Evolutionary conservation across 345 rosid species (phyloP), one percentile per base, ranked within the genome.

Genomic region (Anacardium occidentale): DNA sequence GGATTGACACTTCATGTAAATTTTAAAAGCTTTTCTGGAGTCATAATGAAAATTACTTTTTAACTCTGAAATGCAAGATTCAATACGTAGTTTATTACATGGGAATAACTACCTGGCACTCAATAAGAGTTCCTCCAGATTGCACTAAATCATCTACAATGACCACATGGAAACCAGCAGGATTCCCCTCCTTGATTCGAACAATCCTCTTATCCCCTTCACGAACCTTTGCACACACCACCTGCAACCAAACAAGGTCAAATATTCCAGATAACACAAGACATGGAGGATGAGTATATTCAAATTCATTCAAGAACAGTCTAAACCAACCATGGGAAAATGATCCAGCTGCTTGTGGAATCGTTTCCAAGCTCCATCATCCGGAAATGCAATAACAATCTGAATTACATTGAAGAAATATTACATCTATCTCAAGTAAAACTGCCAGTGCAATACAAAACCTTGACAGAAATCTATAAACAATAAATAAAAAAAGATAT

Each of bases 361-460:
- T 72, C 98, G 93, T 85, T 95, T 95, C 97, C 98, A 95, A 55
- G 99, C 99, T 80, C 99, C 99, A 80, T 95, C 99, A 80, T 95
- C 99, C 3, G 99, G 98, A 86, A 95, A 95, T 63, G 98, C 99
- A 56, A 95, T 88, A 63, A 90, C 85, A 56, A 95, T 71, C 99
- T 95, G 84, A 40, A 62, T 52, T 60, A 26, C 26, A 66, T 62
- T 20, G n/a, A 17, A n/a, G 68, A 68, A n/a, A 62, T 32, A 3
- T 67, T 13, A 64, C 14, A 14, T 32, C 47, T 1, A 7, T 50
- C 62, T n/a, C 66, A 26, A 7, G 8, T 58, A 44, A 32, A 47
- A 64, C 20, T 32, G 44, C 65, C 32, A 51, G 6, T 40, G 20
- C 42, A 34, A 54, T 37, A 57, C 1, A 53, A 59, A 52, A 40